phyloP scores from a whole-genome alignment of 331 rosid species.

The Arachis monticola region DNA sequence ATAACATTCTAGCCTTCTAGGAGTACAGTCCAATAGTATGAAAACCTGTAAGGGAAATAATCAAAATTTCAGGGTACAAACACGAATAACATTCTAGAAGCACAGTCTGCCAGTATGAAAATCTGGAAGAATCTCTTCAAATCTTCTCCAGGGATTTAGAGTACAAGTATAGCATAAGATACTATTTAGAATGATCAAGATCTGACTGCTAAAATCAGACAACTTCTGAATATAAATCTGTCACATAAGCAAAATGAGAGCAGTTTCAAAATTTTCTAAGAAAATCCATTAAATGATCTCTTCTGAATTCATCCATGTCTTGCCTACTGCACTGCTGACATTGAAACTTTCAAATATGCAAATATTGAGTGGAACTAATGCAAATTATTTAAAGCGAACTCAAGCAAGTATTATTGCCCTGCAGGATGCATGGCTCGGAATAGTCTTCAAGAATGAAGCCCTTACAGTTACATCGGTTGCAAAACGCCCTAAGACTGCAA shows the following conservation, averaged over 20 bases:
- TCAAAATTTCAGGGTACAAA: background rate
- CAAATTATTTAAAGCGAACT: conserved; percentile 28
- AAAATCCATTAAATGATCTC: conserved; percentile 24
- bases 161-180: conserved; percentile 4
- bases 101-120: conserved; percentile 16
- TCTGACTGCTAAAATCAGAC: background rate
- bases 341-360: conserved; percentile 15
- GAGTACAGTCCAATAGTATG: too few relatives aligned
- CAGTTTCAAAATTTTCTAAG: background rate
- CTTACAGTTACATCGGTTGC: conserved; percentile 61
- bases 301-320: conserved; percentile 25
- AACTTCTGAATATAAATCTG: background rate
- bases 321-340: conserved; percentile 5
- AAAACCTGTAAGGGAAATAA: too few relatives aligned
- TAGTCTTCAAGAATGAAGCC: conserved; percentile 75
- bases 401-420: conserved; percentile 41
- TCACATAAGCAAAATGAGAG: conserved; percentile 37
- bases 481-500: conserved; percentile 77
- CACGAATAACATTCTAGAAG: conserved; percentile 21
- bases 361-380: conserved; percentile 27
- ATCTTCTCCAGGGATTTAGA: conserved; percentile 18
- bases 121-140: background rate
- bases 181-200: background rate
- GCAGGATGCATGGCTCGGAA: conserved; percentile 54
- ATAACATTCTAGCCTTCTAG: too few relatives aligned